Evolutionary conservation across 1,284 basidiomycete species (phyloP), one percentile per base, ranked within the genome.

Genomic region (Phylloboletellus chloephorus): DNA sequence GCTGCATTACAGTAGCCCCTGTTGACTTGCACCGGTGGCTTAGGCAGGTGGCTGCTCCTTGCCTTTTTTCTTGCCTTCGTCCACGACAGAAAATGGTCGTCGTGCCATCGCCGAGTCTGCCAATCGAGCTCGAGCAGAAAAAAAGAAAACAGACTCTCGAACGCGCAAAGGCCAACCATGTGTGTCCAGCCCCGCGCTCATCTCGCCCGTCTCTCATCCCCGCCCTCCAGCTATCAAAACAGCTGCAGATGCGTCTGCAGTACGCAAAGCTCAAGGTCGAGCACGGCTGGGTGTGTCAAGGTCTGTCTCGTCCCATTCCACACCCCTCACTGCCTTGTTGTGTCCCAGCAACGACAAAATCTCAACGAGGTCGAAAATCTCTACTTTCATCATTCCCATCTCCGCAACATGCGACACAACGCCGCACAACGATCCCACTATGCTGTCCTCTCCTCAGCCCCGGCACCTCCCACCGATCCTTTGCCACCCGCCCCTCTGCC

Each of bases 221-320:
- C 2, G 7, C 16, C 7, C 13, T 25, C n/a, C 42, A 87, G 84
- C 68, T 87, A 13, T 79, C 78, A 2, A 71, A 79, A 44, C 82
- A 87, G 47, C 67, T 88, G n/a, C 79, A 82, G 52, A 71, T 83
- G 60, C 73, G 84, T 17, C 65, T 88, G 13, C 83, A 83, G 54
- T 88, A 87, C 54, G 84, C 85, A 10, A 72, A 75, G 52, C 67
- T 88, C 37, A 88, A 88, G 55, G 83, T 88, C 32, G 82, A 88
- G 48, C 74, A 85, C 54, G 84, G 84, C 36, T 88, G 84, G 84
- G 84, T 86, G 57, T 35, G 79, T 67, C 22, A 19, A 52, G 32
- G 31, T 41, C 17, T 34, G 43, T 41, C 36, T 29, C 31, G 5
- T 43, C 24, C 32, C 37, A 30, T 13, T 43, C 17, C 32, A 43